These are phyloP conservation scores for Alternaria hordeiaustralica DNA, from an alignment of 2,329 filamentous ascomycete genomes.

Conservation along the genomic window DNA sequence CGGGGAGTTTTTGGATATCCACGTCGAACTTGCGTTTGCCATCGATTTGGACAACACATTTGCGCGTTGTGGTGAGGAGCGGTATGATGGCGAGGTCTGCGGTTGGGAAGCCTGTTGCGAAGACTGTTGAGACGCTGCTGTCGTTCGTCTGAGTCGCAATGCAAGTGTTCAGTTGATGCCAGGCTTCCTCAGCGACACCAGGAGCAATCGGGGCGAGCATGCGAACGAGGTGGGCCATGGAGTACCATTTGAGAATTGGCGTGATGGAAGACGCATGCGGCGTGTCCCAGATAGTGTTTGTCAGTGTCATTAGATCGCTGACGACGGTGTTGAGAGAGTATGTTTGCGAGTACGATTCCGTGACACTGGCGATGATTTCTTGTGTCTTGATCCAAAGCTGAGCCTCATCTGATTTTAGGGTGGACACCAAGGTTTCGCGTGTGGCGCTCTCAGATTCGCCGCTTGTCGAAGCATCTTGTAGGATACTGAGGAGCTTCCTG, in stretches of 20 bases:
- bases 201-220: constrained; percentile 83
- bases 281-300: constrained; percentile 62
- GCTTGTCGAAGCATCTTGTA: constrained; percentile 16
- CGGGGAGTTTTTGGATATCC: constrained; percentile 64
- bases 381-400: constrained; percentile 71
- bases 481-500: constrained; percentile 25
- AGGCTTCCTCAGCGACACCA: constrained; percentile 81
- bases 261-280: constrained; percentile 43
- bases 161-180: constrained; percentile 63
- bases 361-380: constrained; percentile 70
- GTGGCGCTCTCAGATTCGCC: constrained; percentile 3
- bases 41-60: constrained; percentile 77
- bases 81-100: constrained; percentile 57
- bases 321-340: constrained; percentile 83
- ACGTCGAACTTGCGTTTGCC: constrained; percentile 76
- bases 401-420: constrained; percentile 41
- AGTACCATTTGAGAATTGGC: constrained; percentile 57
- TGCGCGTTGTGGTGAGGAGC: constrained; percentile 59
- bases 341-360: constrained; percentile 71
- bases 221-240: constrained; percentile 65
- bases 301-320: constrained; percentile 82
- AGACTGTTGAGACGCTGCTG: constrained; percentile 44
- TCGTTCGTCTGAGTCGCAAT: not conserved
- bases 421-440: constrained; percentile 3
- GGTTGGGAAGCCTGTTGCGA: constrained; percentile 64